Evolutionary conservation across 352 stramenopile species (phyloP), one percentile per base, ranked within the genome.

Genomic region (Phytophthora syringae): DNA sequence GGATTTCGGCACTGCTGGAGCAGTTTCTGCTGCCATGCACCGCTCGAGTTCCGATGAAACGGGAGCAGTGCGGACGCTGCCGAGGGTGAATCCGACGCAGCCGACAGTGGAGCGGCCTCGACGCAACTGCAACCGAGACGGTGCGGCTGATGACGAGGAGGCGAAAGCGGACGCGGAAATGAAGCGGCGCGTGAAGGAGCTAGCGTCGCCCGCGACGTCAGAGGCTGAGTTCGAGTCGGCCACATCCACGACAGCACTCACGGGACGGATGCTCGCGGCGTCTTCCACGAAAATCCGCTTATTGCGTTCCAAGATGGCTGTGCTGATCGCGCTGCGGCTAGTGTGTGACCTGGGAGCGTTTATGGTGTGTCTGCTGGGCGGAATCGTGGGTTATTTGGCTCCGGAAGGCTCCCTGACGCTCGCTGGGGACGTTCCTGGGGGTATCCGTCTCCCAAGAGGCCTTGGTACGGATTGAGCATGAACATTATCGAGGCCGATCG

Each of bases 161-260:
- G 53, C 34, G 36, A 66, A 68, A 61, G 57, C 54, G 25, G 43
- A 67, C 22, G 59, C 60, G 9, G 57, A 66, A 52, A 74, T 73
- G 55, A 64, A 67, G 12, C 52, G 27, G 18, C 68, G 55, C 25
- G 37, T 77, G 25, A 65, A 80, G 53, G 71, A 86, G 15, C 80
- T 86, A 51, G 60, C 58, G 22, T 89, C 82, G 5, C 80, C 79
- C 12, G 74, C 76, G 7, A 83, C 85, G 45, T 90, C 77, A 0
- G 65, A 74, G 20, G 47, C 64, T 21, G 48, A 49, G 7, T 80
- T 69, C 0, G 78, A 88, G 55, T 84, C 76, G 49, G 75, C 74
- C 7, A 79, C 73, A 42, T 88, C 80, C 0, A 85, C 76, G 11
- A 88, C 74, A 20, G 80, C 80, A 1, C 52, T 89, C 5, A 84